Evolutionary conservation across 169 alveolate genomes (phyloP), one percentile per base, ranked within the genome.

Genomic region (Theileria luwenshuni): DNA sequence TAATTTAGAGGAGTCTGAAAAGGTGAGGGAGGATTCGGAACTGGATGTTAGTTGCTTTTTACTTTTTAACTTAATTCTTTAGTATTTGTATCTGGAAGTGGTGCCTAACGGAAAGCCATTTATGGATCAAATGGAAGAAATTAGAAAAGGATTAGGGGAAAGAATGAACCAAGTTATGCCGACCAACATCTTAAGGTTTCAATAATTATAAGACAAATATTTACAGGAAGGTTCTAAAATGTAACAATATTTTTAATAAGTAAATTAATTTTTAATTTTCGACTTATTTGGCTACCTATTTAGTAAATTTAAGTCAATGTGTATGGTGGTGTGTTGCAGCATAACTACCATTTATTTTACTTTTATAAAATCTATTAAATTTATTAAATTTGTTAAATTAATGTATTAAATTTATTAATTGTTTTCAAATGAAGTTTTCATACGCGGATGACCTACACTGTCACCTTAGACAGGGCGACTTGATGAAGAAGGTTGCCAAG

Each of bases 361-460:
- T 45, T 15, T 15, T 45, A 15, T 45, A 45, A 45, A 45, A 15
- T 45, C 17, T 17, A 17, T 15, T 45, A 45, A 45, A 45, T 45
- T 45, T 45, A 45, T 45, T 45, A 45, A 15, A 15, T 45, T 15
- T 45, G 52, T n/a, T n/a, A n/a, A n/a, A n/a, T n/a, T n/a, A n/a
- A n/a, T 10, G 45, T 38, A 10, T 38, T 38, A 7, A 38, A 38
- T 3, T 3, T 38, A 51, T 3, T 25, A 64, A 43, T 3, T 5
- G 15, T 38, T 8, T 15, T 21, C 15, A 54, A 58, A 27, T 79
- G 75, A 69, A 61, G 19, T 21, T 79, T 60, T 70, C 68, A 28
- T 79, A 45, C 21, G 83, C 83, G 6, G 94, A 89, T 73, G 94
- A 89, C 52, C 87, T 89, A 71, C 94, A 89, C 69, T 80, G 92